These are phyloP conservation scores for Sporisorium graminicola DNA, from an alignment of 1,284 basidiomycete species.

Conservation along the genomic window DNA sequence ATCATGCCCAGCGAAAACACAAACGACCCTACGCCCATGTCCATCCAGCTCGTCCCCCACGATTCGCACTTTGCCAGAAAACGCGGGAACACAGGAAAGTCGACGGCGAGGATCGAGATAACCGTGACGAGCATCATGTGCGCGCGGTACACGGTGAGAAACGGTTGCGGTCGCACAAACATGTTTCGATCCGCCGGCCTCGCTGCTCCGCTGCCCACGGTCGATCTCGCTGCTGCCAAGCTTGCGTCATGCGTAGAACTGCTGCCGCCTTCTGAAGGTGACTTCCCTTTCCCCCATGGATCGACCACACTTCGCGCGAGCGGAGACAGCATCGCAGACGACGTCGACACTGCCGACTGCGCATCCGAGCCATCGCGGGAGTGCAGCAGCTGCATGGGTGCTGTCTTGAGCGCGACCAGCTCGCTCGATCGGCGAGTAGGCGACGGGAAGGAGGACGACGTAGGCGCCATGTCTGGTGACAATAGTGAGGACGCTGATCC, in stretches of 20 bases:
- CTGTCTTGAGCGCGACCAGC: conserved; percentile 8
- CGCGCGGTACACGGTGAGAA: conserved; percentile 88
- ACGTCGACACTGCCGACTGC: conserved; percentile 28
- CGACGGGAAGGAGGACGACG: conserved; percentile 19
- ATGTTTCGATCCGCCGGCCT: not conserved
- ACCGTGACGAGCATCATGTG: conserved; percentile 96
- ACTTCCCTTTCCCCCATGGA: conserved; percentile 18
- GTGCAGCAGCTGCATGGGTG: conserved; percentile 12
- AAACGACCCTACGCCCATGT: conserved; percentile 94
- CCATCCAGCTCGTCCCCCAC: conserved; percentile 94
- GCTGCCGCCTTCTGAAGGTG: not conserved
- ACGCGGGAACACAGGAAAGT: conserved; percentile 90
- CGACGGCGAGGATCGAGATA: conserved; percentile 92
- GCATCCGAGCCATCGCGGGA: conserved; percentile 35
- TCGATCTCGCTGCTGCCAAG: not conserved
- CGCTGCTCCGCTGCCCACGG: not conserved
- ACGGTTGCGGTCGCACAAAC: conserved; percentile 69
- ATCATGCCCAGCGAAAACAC: conserved; percentile 94
- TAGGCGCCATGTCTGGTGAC: conserved; percentile 22
- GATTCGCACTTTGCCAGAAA: conserved; percentile 91
- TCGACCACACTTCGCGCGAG: conserved; percentile 42
- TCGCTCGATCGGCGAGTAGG: conserved; percentile 8
- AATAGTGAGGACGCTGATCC: conserved; percentile 8
- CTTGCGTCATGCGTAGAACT: not conserved
- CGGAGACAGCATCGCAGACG: conserved; percentile 40